Evolutionary conservation across 495 filamentous ascomycete species (phyloP), one percentile per base, ranked within the genome.

Genomic region (Xylaria longipes): DNA sequence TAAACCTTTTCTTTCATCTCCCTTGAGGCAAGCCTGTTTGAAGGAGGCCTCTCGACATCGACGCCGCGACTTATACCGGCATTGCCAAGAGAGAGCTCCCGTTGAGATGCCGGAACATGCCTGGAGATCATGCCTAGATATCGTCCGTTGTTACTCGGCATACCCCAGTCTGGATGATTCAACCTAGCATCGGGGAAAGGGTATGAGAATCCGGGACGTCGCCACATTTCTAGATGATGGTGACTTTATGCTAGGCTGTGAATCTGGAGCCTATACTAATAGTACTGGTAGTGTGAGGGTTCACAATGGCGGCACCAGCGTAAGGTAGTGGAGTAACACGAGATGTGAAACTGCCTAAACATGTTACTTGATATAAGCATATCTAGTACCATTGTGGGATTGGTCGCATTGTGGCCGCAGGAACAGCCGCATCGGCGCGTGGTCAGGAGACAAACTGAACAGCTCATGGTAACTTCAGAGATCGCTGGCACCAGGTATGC

Each of bases 351-450:
- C 54, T 58, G 52, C 17, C 54, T 45, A 61, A 48, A 46, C 35
- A 39, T 37, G 15, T 61, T 43, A 57, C 35, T 27, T 14, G 37
- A 35, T 27, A 63, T 41, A 63, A 33, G 29, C 57, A 37, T 37
- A n/a, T 31, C 17, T n/a, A 37, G 31, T 60, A 17, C 33, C 20
- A 35, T 52, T 63, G 33, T 43, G 41, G 43, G 31, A 39, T 33
- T 65, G 77, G 77, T 72, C 73, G 75, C 75, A 78, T 74, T 72
- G 62, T 57, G 75, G 77, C 73, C 77, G 77, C 77, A 79, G 77
- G 70, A 48, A 66, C 67, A 70, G 71, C 69, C 75, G 77, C 77
- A 79, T 77, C 68, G 75, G 45, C 52, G 31, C 54, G 56, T 68
- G 72, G 75, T 79, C 77, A 79, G 77, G 73, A 74, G 75, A 79